phyloP scores from a whole-genome alignment of 1,284 basidiomycete species.

The Microbotryum intermedium region DNA sequence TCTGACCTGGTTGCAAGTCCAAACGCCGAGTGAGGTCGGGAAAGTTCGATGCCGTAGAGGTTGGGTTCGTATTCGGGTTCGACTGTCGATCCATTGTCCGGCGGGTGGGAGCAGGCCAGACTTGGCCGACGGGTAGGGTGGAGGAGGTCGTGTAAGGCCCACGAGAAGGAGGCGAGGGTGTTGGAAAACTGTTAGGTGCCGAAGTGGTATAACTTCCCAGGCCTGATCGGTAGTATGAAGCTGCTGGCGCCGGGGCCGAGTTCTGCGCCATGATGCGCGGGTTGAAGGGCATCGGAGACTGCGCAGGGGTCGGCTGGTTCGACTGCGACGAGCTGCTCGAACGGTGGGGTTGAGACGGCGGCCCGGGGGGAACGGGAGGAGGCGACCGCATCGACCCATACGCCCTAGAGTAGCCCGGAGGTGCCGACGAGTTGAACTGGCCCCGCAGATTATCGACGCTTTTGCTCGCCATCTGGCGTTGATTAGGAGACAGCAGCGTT shows the following conservation, averaged over 20 bases:
- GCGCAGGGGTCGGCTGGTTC: not conserved
- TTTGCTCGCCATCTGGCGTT: conserved; percentile 7
- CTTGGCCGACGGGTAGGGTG: conserved; percentile 13
- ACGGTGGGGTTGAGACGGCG: conserved; percentile 1
- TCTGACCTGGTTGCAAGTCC: conserved; percentile 4
- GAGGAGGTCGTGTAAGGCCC: conserved; percentile 1
- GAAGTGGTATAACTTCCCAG: too few relatives aligned
- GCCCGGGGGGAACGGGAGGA: not conserved
- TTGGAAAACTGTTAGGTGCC: not conserved
- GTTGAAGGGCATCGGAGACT: not conserved
- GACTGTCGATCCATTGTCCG: not conserved
- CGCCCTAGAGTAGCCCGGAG: not conserved
- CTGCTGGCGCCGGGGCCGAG: not conserved
- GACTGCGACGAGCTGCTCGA: not conserved
- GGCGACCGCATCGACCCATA: not conserved
- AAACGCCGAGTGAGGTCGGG: conserved; percentile 5
- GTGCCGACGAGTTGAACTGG: not conserved
- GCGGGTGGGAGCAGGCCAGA: conserved; percentile 7
- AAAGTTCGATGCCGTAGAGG: conserved; percentile 2
- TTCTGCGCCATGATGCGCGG: not conserved
- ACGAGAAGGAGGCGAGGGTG: not conserved
- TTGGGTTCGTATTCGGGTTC: not conserved
- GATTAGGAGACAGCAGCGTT: not conserved
- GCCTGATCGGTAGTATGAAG: too few relatives aligned
- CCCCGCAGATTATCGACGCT: conserved; percentile 26